Evolutionary conservation across 73 alveolate genomes (phyloP).

Genomic region (Paramecium octaurelia): DNA sequence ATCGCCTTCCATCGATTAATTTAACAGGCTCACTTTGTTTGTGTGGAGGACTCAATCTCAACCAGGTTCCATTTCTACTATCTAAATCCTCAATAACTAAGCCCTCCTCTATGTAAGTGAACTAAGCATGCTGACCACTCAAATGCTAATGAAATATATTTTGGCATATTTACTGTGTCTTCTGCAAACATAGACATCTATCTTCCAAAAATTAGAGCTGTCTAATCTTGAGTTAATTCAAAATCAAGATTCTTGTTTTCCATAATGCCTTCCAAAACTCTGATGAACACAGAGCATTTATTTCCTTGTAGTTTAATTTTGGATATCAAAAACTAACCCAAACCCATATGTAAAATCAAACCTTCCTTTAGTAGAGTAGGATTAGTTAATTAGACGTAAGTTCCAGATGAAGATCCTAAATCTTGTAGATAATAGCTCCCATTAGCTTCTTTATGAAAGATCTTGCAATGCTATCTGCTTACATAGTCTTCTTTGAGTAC

Average conservation of each 20-base stretch:
- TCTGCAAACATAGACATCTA: background rate
- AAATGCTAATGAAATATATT: background rate
- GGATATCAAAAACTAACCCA: background rate
- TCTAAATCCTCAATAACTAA: background rate
- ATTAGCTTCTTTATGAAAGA: background rate
- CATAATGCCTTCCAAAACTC: background rate
- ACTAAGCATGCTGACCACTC: background rate
- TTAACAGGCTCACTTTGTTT: background rate
- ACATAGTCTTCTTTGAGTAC: conserved; percentile 20
- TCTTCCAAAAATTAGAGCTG: background rate
- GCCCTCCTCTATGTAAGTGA: conserved; percentile 13
- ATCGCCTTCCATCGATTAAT: background rate
- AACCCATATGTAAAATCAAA: conserved; percentile 40
- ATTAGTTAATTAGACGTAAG: background rate
- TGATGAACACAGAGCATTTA: background rate
- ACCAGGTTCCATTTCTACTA: conserved; percentile 43
- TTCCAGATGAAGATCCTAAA: conserved; percentile 45
- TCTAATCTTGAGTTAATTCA: background rate
- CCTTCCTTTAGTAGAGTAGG: background rate
- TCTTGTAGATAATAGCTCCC: background rate
- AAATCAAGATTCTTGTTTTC: background rate
- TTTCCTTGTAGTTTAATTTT: background rate
- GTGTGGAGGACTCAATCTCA: background rate
- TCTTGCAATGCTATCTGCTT: conserved; percentile 15
- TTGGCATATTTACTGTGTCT: background rate